Evolutionary conservation across 139 green algal species (phyloP), one percentile per base, ranked within the genome.

Genomic region (Chlorella sp.): DNA sequence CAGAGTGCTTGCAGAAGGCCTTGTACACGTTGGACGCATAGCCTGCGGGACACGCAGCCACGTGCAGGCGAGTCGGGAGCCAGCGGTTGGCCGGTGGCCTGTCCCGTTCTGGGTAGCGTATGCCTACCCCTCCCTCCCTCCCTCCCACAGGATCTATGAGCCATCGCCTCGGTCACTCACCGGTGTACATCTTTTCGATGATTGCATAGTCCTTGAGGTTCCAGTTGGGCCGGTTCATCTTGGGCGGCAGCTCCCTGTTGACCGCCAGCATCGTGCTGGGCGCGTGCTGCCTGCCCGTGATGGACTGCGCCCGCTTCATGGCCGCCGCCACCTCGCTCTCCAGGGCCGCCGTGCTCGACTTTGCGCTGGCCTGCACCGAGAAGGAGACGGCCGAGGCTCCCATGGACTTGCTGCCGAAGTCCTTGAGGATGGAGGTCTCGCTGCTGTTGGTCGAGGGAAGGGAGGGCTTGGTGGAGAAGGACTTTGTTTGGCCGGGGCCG

Each of bases 11-110:
- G 74, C 80, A 85, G 24, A 75, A 78, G 1, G 80, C 80, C 72
- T 85, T 85, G 72, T 80, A 85, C 32, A 85, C 80, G 27, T 68
- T 85, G 55, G 49, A 74, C 2, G 80, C 80, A 36, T 85, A 85
- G 31, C 80, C 80, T 72, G 42, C 67, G 30, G n/a, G n/a, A n/a
- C n/a, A n/a, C n/a, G n/a, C n/a, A n/a, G n/a, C n/a, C n/a, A n/a
- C n/a, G n/a, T n/a, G n/a, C n/a, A n/a, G n/a, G n/a, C n/a, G n/a
- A n/a, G n/a, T n/a, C n/a, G n/a, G n/a, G n/a, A n/a, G n/a, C n/a
- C n/a, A n/a, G n/a, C n/a, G n/a, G n/a, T n/a, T n/a, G n/a, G n/a
- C n/a, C n/a, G n/a, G n/a, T n/a, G n/a, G n/a, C n/a, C n/a, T n/a
- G n/a, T n/a, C n/a, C n/a, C n/a, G n/a, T n/a, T n/a, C n/a, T n/a